Evolutionary conservation across 306 rosid species (phyloP), one percentile per base, ranked within the genome.

Genomic region (Prunus mira): DNA sequence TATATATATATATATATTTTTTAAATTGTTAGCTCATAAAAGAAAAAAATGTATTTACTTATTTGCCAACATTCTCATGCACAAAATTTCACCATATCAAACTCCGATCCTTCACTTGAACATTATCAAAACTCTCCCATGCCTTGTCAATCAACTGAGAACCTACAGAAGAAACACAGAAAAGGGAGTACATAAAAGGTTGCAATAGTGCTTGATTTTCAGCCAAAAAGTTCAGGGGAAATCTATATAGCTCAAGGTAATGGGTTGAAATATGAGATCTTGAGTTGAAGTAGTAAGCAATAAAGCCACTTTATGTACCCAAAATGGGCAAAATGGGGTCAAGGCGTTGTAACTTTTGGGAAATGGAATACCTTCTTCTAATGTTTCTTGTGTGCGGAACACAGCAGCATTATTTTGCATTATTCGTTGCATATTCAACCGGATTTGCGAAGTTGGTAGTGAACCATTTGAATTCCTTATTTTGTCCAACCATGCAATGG

Each of bases 381-480:
- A 84, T 46, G 96, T 92, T 79, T 95, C 99, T 74, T 90, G 96
- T 46, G 97, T 92, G 52, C 99, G 99, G 87, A 95, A 95, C 62
- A 95, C 99, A 82, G 99, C 97, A 79, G 97, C 99, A 82, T 95
- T 90, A 73, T 47, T 95, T 89, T 95, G 99, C 99, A 95, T 95
- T 20, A 89, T 22, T n/a, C 96, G 87, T 80, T 95, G 99, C 99
- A 95, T 92, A 84, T 95, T 89, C 83, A 95, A 86, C 73, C 99
- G 84, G 79, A 95, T 90, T 32, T 86, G 65, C 27, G 99, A 85
- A 82, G 99, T 92, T 50, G 89, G 96, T 19, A 88, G 56, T 58
- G 99, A 86, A 22, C 99, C 99, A 80, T 88, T 91, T 73, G 99
- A 84, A 74, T 95, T 90, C 84, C 99, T 89, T 75, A 95, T 55